Percentiles rank a stretch among this genome's conserved stretches.
phyloP scores from a whole-genome alignment of 148 eudicot genomes.

The Cornus controversa region DNA sequence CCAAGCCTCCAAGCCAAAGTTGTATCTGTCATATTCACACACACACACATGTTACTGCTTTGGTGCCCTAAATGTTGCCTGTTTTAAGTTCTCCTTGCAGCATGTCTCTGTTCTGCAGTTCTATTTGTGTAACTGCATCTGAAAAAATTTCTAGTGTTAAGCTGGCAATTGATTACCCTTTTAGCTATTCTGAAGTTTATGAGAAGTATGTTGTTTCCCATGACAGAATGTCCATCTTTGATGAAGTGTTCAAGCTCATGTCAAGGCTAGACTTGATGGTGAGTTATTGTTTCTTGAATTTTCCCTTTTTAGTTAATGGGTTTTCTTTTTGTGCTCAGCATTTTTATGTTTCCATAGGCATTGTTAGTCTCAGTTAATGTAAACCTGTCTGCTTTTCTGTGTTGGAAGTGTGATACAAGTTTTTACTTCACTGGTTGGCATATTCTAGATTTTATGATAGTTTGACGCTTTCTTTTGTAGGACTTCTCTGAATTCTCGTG shows the following conservation, averaged over 20 bases:
- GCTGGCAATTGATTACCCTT: not conserved
- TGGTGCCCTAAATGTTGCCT: too few species aligned
- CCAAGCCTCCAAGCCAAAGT: too few species aligned
- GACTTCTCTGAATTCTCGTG: constrained; percentile 70
- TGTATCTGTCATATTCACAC: too few species aligned
- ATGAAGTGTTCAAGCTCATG: constrained; percentile 70
- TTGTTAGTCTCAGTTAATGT: not conserved
- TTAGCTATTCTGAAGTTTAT: not conserved
- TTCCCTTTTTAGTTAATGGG: not conserved
- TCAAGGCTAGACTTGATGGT: constrained; percentile 59
- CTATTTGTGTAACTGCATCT: not conserved
- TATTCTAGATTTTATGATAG: not conserved
- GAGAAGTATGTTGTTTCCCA: constrained; percentile 4
- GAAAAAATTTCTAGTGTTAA: not conserved
- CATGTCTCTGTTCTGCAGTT: not conserved
- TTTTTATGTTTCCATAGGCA: not conserved
- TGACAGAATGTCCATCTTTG: constrained; percentile 56
- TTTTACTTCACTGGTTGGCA: not conserved
- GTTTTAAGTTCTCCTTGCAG: not conserved
- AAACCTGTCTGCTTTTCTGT: not conserved
- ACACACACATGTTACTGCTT: too few species aligned
- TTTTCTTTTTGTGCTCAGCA: constrained; percentile 1
- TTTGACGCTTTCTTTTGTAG: constrained; percentile 34
- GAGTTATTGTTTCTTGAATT: constrained; percentile 9
- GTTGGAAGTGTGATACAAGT: not conserved